Base-by-base conservation (phyloP, 352 stramenopile genomes). In the Pythium grandisporangium region DNA sequence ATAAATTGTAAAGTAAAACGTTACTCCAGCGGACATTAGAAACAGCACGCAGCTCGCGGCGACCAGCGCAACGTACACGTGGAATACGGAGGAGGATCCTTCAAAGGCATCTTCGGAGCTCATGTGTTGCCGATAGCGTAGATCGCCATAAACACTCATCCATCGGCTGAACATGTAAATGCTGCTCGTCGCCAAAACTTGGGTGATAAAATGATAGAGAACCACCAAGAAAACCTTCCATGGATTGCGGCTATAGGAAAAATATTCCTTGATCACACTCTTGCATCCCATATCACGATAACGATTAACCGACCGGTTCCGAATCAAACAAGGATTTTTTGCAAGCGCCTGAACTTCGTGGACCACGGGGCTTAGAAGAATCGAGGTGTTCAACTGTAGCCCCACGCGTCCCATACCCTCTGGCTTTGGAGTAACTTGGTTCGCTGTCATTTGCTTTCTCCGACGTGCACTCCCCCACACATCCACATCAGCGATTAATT, bases 131-230 rank as follows among this genome's bases (percentile, higher is more conserved):
- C 34, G 14, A 21, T 30, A 30, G 22, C 42, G 46, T 0, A 55
- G 27, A 1, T 51, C 30, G 6, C 39, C 51, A 17, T 45, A 61
- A 4, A 49, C 39, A 20, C 52, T 58, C 23, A 66, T 66, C 61
- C 61, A 70, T 13, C 56, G 48, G 22, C 56, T 66, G 26, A 70
- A 70, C 21, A 33, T 55, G 43, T 70, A 70, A 25, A 70, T 50
- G 29, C 52, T 61, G 16, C 46, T 51, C 2, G 53, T 66, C 19
- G 56, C 50, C 6, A 63, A 30, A 14, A 64, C 39, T 36, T 70
- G 61, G 0, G 61, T 66, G 37, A 66, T 12, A 13, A 61, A 52
- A 25, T 70, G 61, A 10, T 66, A 45, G 7, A 55, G 24, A 10
- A 62, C 36, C 7, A 70, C 61, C 14, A 64, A 14, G n/a, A 36